These are phyloP conservation scores for Coniochaeta sp. DNA, from an alignment of 2,329 filamentous ascomycete genomes.

Conservation along the genomic window DNA sequence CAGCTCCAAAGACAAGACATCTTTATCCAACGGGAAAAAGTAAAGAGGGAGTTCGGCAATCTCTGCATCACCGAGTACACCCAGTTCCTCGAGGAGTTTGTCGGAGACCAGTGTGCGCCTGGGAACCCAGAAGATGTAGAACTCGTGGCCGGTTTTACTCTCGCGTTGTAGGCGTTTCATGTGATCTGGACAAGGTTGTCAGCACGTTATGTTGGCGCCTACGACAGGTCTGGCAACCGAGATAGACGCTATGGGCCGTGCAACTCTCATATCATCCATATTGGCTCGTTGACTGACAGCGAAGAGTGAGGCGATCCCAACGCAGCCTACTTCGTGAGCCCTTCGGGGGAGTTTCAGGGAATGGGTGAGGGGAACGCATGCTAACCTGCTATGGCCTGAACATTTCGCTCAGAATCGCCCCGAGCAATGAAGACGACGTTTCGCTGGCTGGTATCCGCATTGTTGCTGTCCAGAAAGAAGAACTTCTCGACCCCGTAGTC, in stretches of 20 bases:
- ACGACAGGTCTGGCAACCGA: conserved; percentile 19
- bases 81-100: conserved; percentile 83
- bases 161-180: conserved; percentile 84
- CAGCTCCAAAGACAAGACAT: conserved; percentile 84
- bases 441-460: conserved; percentile 87
- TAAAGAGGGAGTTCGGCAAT: conserved; percentile 80
- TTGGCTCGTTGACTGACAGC: conserved; percentile 8
- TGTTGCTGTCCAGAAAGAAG: conserved; percentile 92
- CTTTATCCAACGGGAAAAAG: conserved; percentile 86
- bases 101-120: conserved; percentile 87
- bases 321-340: conserved; percentile 48
- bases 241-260: conserved; percentile 28
- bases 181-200: conserved; percentile 62
- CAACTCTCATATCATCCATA: conserved; percentile 5
- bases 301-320: conserved; percentile 29
- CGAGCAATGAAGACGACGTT: conserved; percentile 92
- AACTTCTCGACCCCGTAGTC: conserved; percentile 98
- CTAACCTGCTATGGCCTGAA: conserved; percentile 83
- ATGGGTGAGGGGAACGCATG: conserved; percentile 2
- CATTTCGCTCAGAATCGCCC: conserved; percentile 79
- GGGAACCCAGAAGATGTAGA: conserved; percentile 94
- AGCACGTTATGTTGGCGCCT: conserved; percentile 50
- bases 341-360: background rate
- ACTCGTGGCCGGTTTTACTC: conserved; percentile 86
- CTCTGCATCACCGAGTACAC: conserved; percentile 86